phyloP scores from a whole-genome alignment of 148 eudicot genomes.

The Hydrangea macrophylla region DNA sequence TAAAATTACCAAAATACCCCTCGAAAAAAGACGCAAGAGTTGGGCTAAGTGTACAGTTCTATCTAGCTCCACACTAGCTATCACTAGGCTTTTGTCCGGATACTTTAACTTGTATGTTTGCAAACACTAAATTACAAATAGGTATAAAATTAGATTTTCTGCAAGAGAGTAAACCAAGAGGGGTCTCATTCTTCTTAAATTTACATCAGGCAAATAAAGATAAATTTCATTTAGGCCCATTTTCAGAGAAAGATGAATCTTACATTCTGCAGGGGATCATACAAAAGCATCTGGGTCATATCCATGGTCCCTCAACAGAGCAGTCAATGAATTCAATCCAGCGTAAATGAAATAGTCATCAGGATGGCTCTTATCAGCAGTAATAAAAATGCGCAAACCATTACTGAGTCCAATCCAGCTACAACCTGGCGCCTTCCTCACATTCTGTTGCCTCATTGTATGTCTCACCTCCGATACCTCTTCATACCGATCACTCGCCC shows the following conservation, averaged over 20 bases:
- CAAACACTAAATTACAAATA: no score
- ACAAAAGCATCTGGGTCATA: conserved; percentile 23
- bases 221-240: background rate
- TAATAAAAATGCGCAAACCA: conserved; percentile 40
- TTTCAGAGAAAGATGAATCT: background rate
- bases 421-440: conserved; percentile 61
- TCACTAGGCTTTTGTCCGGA: no score
- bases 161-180: no score
- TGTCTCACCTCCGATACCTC: conserved; percentile 63
- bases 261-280: conserved; percentile 1
- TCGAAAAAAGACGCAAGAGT: no score
- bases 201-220: no score
- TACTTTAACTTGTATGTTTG: no score
- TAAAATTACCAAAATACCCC: no score
- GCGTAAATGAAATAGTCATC: conserved; percentile 42
- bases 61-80: no score
- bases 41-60: no score
- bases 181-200: no score
- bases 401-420: conserved; percentile 65
- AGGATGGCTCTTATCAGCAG: conserved; percentile 41
- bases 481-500: conserved; percentile 54
- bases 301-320: conserved; percentile 35
- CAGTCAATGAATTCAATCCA: conserved; percentile 38
- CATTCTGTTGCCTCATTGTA: conserved; percentile 54
- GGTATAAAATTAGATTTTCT: no score